Conservation (phyloP, 257 asterid species). For the Paraleonurus japonicus region DNA sequence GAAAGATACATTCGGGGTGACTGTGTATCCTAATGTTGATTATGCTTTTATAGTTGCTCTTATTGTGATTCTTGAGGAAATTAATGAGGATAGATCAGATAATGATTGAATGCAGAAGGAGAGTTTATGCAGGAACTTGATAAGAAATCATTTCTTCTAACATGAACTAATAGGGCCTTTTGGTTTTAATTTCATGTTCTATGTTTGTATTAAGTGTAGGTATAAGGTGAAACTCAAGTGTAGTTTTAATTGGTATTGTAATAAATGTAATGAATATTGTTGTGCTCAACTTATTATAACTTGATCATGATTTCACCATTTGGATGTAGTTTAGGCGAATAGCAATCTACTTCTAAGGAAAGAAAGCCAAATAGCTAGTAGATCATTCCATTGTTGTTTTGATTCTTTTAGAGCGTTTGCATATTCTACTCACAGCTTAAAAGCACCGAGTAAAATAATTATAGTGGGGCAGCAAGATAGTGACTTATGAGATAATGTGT, state of each 20-base stretch:
- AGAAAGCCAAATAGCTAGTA: neutral
- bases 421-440: too few species aligned
- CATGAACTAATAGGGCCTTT: neutral
- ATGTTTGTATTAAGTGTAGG: neutral
- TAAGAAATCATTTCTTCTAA: neutral
- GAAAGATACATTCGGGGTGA: conserved; percentile 65
- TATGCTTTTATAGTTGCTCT: conserved; percentile 78
- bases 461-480: too few species aligned
- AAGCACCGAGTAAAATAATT: too few species aligned
- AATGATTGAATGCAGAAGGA: conserved; percentile 20
- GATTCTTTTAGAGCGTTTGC: too few species aligned
- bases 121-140: neutral
- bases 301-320: too few species aligned
- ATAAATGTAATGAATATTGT: too few species aligned
- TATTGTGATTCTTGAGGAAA: conserved; percentile 72
- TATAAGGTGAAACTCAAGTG: too few species aligned
- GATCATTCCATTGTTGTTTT: neutral
- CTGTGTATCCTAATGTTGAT: conserved; percentile 76
- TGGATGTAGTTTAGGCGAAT: neutral
- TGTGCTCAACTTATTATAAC: too few species aligned
- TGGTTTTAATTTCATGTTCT: neutral
- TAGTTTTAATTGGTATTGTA: neutral
- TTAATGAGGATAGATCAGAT: conserved; percentile 46
- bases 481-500: too few species aligned
- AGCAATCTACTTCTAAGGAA: neutral